These are phyloP conservation scores for Gastrolobium bilobum DNA, from an alignment of 306 rosid genomes.

Conservation along the genomic window DNA sequence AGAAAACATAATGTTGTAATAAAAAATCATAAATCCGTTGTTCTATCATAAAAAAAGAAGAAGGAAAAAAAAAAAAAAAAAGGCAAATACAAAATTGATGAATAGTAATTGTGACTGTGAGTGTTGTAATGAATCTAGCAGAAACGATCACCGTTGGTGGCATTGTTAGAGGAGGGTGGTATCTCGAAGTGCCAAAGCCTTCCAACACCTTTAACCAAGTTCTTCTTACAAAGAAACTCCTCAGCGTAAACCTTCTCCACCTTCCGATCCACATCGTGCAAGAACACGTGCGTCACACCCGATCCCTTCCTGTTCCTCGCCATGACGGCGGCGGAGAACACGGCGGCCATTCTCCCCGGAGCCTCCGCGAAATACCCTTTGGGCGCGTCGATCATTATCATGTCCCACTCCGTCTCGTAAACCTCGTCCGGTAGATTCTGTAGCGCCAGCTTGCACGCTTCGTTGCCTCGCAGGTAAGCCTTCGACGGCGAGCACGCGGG, in stretches of 20 bases:
- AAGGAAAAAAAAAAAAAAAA: neutral
- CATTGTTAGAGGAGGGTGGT: slow-evolving; percentile 58
- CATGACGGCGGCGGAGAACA: slow-evolving; percentile 92
- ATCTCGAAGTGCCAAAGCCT: slow-evolving; percentile 87
- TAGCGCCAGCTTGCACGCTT: slow-evolving; percentile 71
- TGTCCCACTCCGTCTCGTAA: slow-evolving; percentile 88
- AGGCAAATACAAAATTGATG: neutral
- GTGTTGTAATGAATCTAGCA: slow-evolving; percentile 46
- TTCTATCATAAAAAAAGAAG: no score
- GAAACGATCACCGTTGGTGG: slow-evolving; percentile 29
- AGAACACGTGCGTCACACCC: slow-evolving; percentile 85
- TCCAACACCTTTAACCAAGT: slow-evolving; percentile 64
- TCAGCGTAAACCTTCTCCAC: slow-evolving; percentile 84
- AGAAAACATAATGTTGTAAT: neutral
- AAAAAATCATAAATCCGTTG: neutral
- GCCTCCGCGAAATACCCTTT: slow-evolving; percentile 82
- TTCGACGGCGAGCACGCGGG: slow-evolving; percentile 57
- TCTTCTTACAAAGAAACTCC: slow-evolving; percentile 81
- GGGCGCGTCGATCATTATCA: slow-evolving; percentile 95
- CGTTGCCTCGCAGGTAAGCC: slow-evolving; percentile 67
- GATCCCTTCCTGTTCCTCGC: slow-evolving; percentile 72
- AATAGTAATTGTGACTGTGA: neutral
- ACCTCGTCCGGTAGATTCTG: slow-evolving; percentile 74
- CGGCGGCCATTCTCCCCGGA: slow-evolving; percentile 93
- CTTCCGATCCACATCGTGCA: slow-evolving; percentile 88